Base-by-base conservation (phyloP, 1,139 yeast genomes). In the Petasospora rhodanensis region DNA sequence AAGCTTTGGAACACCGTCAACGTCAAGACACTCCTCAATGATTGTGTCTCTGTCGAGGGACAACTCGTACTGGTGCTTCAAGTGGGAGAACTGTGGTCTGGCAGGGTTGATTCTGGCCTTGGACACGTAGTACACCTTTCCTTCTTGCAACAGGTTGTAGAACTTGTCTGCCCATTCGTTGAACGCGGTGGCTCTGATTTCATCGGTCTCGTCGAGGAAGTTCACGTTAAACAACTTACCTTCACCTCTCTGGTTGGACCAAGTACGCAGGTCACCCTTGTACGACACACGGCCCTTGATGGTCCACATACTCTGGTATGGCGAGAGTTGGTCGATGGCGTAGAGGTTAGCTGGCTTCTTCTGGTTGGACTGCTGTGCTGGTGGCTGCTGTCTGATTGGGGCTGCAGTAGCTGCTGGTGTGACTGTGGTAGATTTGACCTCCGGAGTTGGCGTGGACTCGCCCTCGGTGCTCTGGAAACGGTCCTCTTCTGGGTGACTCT, bases 121-220 rank as follows among this genome's bases (percentile, higher is more conserved):
- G 24, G 93, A 75, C 22, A 93, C 68, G 51, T 80, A 85, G 57
- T 86, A 93, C 6, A 85, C 95, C 55, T 83, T 80, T 21, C 96
- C 96, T 54, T 87, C 97, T 57, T 83, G 83, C 39, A 93, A 66
- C 29, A 76, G 53, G 47, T 80, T 82, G 60, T 74, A 80, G 52
- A 74, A 81, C 53, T 75, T 76, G 41, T 84, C 95, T 7, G 93
- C 96, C 45, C 75, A 72, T 28, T 86, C 93, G 55, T 84, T 85
- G 61, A 93, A 93, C 4, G 94, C 96, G 7, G 97, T 87, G 12
- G 95, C 97, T 52, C 94, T 75, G 50, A 93, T 93, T 63, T 91
- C 98, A 51, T 94, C 96, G 6, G 96, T 82, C 56, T 93, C 95
- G 56, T 93, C 99, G 44, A 89, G 64, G 45, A 93, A 76, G 48